Evolutionary conservation across 768 basidiomycete genomes (phyloP).

Genomic region (Kwoniella mangroviensis): DNA sequence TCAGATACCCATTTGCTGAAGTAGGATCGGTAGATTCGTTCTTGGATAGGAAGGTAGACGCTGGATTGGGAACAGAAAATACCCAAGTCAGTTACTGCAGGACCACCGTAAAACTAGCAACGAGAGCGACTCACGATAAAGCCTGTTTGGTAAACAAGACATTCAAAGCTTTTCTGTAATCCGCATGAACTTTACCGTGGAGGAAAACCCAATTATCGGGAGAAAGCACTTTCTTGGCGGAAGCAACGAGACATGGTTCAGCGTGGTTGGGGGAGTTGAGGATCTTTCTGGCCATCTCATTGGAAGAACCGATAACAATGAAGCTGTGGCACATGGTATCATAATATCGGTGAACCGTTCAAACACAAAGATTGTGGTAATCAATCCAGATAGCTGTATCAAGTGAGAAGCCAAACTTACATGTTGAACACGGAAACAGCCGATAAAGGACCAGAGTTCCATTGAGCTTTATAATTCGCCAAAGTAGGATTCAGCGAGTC

Average conservation of each 20-base stretch:
- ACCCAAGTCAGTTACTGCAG: not conserved
- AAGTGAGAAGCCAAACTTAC: conserved; percentile 61
- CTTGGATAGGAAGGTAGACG: conserved; percentile 83
- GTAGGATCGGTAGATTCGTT: conserved; percentile 76
- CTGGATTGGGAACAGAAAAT: conserved; percentile 59
- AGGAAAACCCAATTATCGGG: conserved; percentile 98
- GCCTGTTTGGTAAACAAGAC: conserved; percentile 92
- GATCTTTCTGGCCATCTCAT: conserved; percentile 90
- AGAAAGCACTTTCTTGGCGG: conserved; percentile 82
- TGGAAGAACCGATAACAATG: conserved; percentile 96
- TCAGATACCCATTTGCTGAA: conserved; percentile 73
- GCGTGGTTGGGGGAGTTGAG: conserved; percentile 90
- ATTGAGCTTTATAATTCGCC: conserved; percentile 88
- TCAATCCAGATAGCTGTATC: not conserved
- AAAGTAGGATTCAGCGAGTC: conserved; percentile 89
- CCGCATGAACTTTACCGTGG: conserved; percentile 87
- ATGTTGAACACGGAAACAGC: conserved; percentile 97
- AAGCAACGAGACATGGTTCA: conserved; percentile 91
- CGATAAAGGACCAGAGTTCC: conserved; percentile 85
- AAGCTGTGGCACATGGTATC: conserved; percentile 66
- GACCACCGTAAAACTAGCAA: not conserved
- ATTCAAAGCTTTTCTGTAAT: conserved; percentile 90
- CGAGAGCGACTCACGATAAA: conserved; percentile 67
- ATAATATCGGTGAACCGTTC: too few species aligned
- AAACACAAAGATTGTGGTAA: not conserved